Evolutionary conservation across 2,329 filamentous ascomycete species (phyloP), one percentile per base, ranked within the genome.

Genomic region (Fusarium nygamai): DNA sequence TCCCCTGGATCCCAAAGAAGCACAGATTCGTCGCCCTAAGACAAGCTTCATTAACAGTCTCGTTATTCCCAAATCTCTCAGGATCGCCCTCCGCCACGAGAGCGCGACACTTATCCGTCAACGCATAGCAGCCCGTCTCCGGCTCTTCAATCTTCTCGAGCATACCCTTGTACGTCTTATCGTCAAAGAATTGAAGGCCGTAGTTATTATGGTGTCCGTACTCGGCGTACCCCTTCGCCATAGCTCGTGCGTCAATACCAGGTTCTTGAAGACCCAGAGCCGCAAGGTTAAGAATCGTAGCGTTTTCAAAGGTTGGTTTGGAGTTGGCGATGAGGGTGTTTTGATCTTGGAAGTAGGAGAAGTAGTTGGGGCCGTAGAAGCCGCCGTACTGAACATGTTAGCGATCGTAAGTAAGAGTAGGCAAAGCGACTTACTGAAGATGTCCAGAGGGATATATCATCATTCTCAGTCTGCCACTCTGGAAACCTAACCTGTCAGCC

Each of bases 231-330:
- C 82, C 88, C 5, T 86, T 85, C 5, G 83, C 84, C 81, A 93
- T 89, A 4, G 90, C 84, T 10, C 89, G 78, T 59, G 87, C 84
- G 76, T 94, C 92, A 27, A 94, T 84, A 63, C 90, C 88, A 8
- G 91, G 92, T 78, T 94, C 92, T 56, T 92, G 84, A 63, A 94
- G 90, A 31, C 92, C 92, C 0, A 94, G 81, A 0, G 91, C 88
- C 10, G 84, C 84, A 8, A 94, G 83, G 4, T 86, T 80, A 4
- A 89, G 71, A 1, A 84, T 79, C 3, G 88, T 88, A 56, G 86
- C 87, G 6, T 81, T 79, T 22, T 85, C 84, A 12, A 72, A 67
- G 2, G 61, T 22, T 1, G 64, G 48, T 0, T 70, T 66, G 12
- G 62, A 65, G 3, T 64, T 51, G 1, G 70, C 0, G 38, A 78